These are phyloP conservation scores for Naganishia sp. DNA, from an alignment of 1,284 basidiomycete genomes.

Conservation along the genomic window DNA sequence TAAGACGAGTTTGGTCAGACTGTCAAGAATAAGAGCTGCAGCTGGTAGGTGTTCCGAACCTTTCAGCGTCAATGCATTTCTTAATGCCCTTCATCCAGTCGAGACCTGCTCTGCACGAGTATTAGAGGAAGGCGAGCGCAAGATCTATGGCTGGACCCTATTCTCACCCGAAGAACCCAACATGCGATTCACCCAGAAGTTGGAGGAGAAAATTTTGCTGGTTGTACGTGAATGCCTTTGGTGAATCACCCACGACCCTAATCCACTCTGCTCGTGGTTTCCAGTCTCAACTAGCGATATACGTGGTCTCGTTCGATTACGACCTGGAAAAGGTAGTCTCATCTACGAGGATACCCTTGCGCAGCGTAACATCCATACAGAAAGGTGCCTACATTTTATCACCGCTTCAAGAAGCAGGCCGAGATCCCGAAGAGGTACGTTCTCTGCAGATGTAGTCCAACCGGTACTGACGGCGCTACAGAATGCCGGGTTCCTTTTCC, in stretches of 20 bases:
- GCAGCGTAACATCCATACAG: constrained; percentile 75
- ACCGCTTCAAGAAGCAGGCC: constrained; percentile 81
- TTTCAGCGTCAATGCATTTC: neutral
- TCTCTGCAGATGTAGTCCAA: too few species aligned
- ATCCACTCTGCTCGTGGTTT: constrained; percentile 10
- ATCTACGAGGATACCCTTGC: constrained; percentile 83
- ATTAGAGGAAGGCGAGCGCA: constrained; percentile 73
- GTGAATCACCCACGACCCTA: neutral
- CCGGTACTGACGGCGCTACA: constrained; percentile 12
- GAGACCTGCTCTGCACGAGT: constrained; percentile 81
- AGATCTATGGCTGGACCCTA: constrained; percentile 86
- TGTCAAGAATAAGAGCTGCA: constrained; percentile 83
- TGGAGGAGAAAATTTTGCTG: constrained; percentile 89
- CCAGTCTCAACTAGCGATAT: constrained; percentile 66
- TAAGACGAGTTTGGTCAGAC: constrained; percentile 79
- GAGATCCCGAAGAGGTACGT: constrained; percentile 68
- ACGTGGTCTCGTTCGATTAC: constrained; percentile 82
- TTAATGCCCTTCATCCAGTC: constrained; percentile 51
- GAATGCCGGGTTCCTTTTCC: constrained; percentile 79
- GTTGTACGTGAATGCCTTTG: constrained; percentile 61
- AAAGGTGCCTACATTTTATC: constrained; percentile 91
- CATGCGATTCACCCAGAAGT: constrained; percentile 68
- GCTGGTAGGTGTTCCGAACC: constrained; percentile 59
- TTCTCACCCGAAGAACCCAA: constrained; percentile 80
- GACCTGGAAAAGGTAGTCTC: constrained; percentile 83